Evolutionary conservation across 1,284 basidiomycete genomes (phyloP), one percentile per base, ranked within the genome.

Genomic region (Vanrija sp.): DNA sequence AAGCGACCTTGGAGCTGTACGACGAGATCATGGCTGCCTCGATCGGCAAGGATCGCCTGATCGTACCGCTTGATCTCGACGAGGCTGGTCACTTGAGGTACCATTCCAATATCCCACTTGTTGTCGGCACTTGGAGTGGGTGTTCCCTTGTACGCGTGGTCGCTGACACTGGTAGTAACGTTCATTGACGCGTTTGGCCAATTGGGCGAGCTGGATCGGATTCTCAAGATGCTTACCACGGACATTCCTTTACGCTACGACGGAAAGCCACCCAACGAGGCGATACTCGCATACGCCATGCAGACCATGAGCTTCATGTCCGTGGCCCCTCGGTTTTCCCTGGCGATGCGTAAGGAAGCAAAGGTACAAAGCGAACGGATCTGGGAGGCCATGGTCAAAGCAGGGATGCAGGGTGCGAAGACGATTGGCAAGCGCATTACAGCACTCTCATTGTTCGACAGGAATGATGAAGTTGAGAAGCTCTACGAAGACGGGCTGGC

Each of bases 1-100:
- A 12, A 14, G 34, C 34, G 9, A 12, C 14, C 34, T 14, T 34
- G 3, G 40, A 49, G 12, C 47, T 60, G 7, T 65, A 65, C 38
- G 51, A 63, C 14, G 40, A 28, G 9, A 43, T 65, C 9, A 47
- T 65, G 43, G 53, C 54, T 18, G 54, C 54, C 15, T 62, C 61
- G 6, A 52, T 61, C 12, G 63, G 63, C 21, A 51, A 55, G 5
- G 29, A 53, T 12, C 51, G 53, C 2, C 58, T 60, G 25, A 43
- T 64, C 26, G 42, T 29, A n/a, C 50, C 60, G 2, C 39, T 44
- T 23, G 55, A 62, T 34, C 43, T 64, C 18, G 25, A 39, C 28
- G 57, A 62, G 34, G 34, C 34, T 5, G 34, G 34, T 34, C 34
- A 12, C 34, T 15, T 34, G 34, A 34, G 14, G 34, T 34, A 34